Evolutionary conservation across 148 eudicot genomes (phyloP), one percentile per base, ranked within the genome.

Genomic region (Chenopodium album): DNA sequence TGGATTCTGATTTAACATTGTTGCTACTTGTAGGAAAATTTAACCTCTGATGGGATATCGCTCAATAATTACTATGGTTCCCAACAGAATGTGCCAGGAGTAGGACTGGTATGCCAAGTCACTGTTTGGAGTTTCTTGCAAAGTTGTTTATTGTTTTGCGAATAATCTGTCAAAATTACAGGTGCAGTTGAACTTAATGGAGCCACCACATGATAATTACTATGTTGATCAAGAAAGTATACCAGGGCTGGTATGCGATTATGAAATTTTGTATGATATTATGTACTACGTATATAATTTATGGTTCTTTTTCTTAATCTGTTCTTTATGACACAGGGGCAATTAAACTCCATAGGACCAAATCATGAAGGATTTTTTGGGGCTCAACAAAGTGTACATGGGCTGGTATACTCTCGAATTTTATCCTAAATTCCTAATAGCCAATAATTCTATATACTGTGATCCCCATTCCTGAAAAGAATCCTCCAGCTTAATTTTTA

Each of bases 141-240:
- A 29, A 65, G 56, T 59, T 70, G 65, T 26, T 28, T 66, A 23
- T n/a, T 11, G 37, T 16, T 69, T 74, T 77, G 74, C 41, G 26
- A 67, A 60, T 84, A 56, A 76, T 52, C 54, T 11, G 8, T 52
- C 20, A 29, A 31, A 73, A 62, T 83, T 85, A 83, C 89, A 85
- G 93, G 86, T 92, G 79, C 98, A 92, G 83, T 86, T 95, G 85
- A 95, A 95, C 87, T 86, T 95, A 83, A 93, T 95, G 98, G 98
- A 93, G 88, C 98, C 93, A 66, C 97, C 98, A 16, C 90, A 95
- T 82, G 98, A 95, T 83, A 90, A 89, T 81, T 95, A 92, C 84
- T 93, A 89, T 82, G 94, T 92, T 73, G 88, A 89, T 82, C 93
- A 88, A 84, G 93, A 89, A 78, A 90, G 89, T 81, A 91, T 94